These are phyloP conservation scores for Ophiostoma himal-ulmi DNA, from an alignment of 2,329 filamentous ascomycete genomes.

Conservation along the genomic window DNA sequence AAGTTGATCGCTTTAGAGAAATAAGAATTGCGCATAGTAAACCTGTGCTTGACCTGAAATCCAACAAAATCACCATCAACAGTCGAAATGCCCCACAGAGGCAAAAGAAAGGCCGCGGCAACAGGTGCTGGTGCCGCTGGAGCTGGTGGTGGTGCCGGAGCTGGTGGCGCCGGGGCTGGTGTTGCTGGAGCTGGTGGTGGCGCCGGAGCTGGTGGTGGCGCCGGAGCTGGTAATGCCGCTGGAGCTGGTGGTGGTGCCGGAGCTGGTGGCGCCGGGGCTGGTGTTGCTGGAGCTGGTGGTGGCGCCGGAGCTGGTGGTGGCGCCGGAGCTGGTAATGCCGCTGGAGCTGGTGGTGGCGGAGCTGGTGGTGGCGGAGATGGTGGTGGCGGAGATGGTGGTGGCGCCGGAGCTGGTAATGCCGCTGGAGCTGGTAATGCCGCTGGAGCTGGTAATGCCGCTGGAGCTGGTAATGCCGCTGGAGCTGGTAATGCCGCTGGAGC, in stretches of 20 bases:
- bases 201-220: not conserved
- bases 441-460: too few species aligned
- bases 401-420: too few species aligned
- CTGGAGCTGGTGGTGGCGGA: not conserved
- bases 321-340: too few species aligned
- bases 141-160: not conserved
- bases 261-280: too few species aligned
- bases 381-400: too few species aligned
- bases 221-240: not conserved
- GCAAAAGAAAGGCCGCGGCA: not conserved
- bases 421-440: not conserved
- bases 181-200: too few species aligned
- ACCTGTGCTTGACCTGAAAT: not conserved
- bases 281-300: too few species aligned
- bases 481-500: not conserved
- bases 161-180: too few species aligned
- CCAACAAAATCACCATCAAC: not conserved
- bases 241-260: too few species aligned
- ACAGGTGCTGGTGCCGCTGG: not conserved
- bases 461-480: not conserved
- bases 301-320: not conserved
- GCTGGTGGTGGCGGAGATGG: too few species aligned
- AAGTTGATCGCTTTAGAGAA: not conserved
- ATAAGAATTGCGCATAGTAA: not conserved
- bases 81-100: not conserved